phyloP scores from a whole-genome alignment of 768 basidiomycete genomes.

The Suillus subluteus region DNA sequence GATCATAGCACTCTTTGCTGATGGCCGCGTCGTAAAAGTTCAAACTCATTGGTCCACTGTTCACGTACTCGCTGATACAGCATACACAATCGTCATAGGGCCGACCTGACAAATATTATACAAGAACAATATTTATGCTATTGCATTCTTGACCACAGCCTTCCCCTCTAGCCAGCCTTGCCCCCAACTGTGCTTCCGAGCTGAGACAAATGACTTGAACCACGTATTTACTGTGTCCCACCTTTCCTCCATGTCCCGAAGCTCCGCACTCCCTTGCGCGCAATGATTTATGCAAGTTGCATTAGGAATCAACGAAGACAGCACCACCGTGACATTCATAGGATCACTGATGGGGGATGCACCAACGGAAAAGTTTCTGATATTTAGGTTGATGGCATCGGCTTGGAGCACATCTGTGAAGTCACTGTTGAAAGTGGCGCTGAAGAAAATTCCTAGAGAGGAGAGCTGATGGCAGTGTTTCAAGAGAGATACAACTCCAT shows the following conservation, averaged over 20 bases:
- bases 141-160: neutral
- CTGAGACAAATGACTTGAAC: neutral
- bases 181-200: neutral
- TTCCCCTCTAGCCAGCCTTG: neutral
- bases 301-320: constrained; percentile 1
- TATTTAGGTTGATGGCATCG: neutral
- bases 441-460: constrained; percentile 5
- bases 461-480: neutral
- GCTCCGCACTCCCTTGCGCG: neutral
- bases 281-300: neutral
- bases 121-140: neutral
- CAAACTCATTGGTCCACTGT: neutral
- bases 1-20: neutral
- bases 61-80: neutral
- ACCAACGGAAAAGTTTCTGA: neutral
- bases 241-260: neutral
- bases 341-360: constrained; percentile 1
- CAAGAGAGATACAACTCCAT: neutral
- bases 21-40: neutral
- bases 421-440: neutral
- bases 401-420: neutral
- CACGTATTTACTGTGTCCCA: constrained; percentile 2
- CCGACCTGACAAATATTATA: neutral
- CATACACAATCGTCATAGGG: neutral
- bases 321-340: neutral